Evolutionary conservation across 768 basidiomycete genomes (phyloP).

Genomic region (Leucosporidium creatinivorum): DNA sequence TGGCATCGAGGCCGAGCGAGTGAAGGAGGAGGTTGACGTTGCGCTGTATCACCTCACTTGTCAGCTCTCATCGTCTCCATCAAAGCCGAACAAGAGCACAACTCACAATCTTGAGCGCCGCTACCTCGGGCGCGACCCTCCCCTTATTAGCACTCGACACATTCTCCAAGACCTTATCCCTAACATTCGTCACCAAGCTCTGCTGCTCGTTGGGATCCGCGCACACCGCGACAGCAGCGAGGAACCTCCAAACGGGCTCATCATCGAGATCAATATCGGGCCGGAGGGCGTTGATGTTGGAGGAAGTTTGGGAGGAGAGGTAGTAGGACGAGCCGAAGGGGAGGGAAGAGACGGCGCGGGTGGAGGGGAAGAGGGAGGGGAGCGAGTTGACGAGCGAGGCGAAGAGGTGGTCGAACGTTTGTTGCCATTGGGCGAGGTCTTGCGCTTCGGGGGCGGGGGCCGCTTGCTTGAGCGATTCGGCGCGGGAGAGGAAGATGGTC

Average conservation of each 20-base stretch:
- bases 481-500: slow-evolving; percentile 82
- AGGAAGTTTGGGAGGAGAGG: slow-evolving; percentile 26
- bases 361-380: slow-evolving; percentile 79
- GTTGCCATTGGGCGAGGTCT: slow-evolving; percentile 50
- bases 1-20: slow-evolving; percentile 39
- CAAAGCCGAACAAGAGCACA: too few relatives aligned
- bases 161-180: slow-evolving; percentile 90
- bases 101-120: slow-evolving; percentile 53
- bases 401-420: slow-evolving; percentile 81
- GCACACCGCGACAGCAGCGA: slow-evolving; percentile 76
- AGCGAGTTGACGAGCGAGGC: slow-evolving; percentile 69
- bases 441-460: slow-evolving; percentile 53
- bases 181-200: slow-evolving; percentile 68
- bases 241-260: slow-evolving; percentile 90
- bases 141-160: slow-evolving; percentile 49
- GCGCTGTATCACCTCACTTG: slow-evolving; percentile 49
- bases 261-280: slow-evolving; percentile 58
- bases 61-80: not conserved
- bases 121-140: slow-evolving; percentile 64
- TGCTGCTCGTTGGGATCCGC: slow-evolving; percentile 79
- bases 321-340: slow-evolving; percentile 45
- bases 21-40: slow-evolving; percentile 74
- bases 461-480: slow-evolving; percentile 81
- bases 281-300: slow-evolving; percentile 44
- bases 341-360: slow-evolving; percentile 51